Evolutionary conservation across 2,329 filamentous ascomycete genomes (phyloP).

Genomic region (Fusarium guadeloupense): DNA sequence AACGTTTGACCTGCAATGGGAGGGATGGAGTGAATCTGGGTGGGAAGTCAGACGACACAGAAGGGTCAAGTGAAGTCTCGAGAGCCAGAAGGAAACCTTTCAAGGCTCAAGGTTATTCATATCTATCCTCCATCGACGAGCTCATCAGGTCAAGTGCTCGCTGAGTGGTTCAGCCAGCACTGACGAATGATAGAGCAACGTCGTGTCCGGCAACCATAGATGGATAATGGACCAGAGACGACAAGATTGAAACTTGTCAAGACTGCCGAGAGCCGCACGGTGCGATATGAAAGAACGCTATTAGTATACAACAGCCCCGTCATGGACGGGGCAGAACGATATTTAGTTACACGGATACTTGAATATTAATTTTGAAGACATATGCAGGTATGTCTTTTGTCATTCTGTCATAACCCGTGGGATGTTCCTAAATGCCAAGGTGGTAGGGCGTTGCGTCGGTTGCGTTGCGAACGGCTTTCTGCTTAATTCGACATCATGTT

Average conservation of each 20-base stretch:
- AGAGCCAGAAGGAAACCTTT: neutral
- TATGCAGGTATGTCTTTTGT: neutral
- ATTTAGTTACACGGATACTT: neutral
- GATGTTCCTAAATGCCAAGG: neutral
- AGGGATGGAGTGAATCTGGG: conserved; percentile 45
- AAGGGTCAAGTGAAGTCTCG: conserved; percentile 8
- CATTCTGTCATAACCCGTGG: neutral
- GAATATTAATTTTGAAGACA: neutral
- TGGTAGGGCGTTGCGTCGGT: too few species aligned
- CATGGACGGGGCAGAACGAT: neutral
- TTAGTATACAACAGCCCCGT: neutral
- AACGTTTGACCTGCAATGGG: conserved; percentile 50
- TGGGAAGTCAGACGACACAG: conserved; percentile 34
- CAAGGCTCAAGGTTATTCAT: neutral
- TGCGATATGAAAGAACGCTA: neutral
- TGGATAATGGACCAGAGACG: neutral
- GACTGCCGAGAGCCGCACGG: neutral
- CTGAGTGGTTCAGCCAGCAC: neutral
- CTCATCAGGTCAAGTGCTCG: neutral
- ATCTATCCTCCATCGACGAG: neutral
- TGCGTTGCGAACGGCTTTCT: neutral
- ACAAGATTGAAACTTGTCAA: neutral
- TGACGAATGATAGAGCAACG: neutral
- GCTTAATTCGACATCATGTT: neutral
- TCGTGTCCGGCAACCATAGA: neutral